phyloP scores from a whole-genome alignment of 2,329 filamentous ascomycete species.

The Tolypocladium sp. region DNA sequence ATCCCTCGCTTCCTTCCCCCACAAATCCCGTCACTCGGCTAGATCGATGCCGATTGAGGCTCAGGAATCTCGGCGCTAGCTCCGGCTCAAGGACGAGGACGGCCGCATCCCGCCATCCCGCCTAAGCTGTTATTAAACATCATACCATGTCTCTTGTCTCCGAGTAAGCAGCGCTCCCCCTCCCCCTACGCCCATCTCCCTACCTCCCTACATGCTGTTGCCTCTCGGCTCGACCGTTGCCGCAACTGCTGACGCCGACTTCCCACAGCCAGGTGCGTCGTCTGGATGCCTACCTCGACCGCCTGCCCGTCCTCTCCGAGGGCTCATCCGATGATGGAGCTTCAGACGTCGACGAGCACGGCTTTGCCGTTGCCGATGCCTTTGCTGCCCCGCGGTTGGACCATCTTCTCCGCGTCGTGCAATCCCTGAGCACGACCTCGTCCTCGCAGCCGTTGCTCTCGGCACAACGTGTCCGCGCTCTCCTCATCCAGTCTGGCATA shows the following conservation, averaged over 20 bases:
- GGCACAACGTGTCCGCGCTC: conserved; percentile 45
- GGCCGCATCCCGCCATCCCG: background rate
- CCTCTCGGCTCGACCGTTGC: background rate
- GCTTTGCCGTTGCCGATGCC: conserved; percentile 26
- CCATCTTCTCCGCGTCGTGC: conserved; percentile 59
- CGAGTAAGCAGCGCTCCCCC: conserved; percentile 27
- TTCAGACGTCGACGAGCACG: conserved; percentile 24
- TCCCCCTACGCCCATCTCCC: background rate
- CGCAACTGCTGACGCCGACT: conserved; percentile 6
- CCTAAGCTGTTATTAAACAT: background rate
- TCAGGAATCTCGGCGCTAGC: conserved; percentile 5
- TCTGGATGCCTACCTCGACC: conserved; percentile 57
- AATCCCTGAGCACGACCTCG: conserved; percentile 60
- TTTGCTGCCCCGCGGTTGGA: conserved; percentile 45
- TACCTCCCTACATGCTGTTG: background rate
- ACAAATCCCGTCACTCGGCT: background rate
- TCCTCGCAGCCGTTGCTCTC: conserved; percentile 55
- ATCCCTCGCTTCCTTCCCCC: conserved; percentile 2
- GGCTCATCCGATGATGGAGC: conserved; percentile 32
- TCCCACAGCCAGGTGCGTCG: conserved; percentile 47
- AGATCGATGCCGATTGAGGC: conserved; percentile 6
- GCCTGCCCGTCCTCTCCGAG: conserved; percentile 36
- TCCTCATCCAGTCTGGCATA: conserved; percentile 56
- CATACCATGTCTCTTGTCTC: conserved; percentile 35
- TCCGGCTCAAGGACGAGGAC: conserved; percentile 1